Percentiles rank a stretch among this genome's conserved stretches.
phyloP scores from a whole-genome alignment of 441 rosid species.

The Kokia cookei region DNA sequence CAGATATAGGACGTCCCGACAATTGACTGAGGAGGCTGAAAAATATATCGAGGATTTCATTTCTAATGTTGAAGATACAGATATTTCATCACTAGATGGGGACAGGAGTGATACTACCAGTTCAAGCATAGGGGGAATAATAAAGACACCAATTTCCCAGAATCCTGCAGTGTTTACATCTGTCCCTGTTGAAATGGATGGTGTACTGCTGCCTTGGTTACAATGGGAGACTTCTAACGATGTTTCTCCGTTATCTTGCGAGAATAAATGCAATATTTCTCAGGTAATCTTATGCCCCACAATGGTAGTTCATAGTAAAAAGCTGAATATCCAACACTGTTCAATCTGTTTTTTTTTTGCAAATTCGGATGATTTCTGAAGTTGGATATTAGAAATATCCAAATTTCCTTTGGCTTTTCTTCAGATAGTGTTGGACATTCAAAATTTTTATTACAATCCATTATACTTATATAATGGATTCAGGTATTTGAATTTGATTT shows the following conservation, averaged over 20 bases:
- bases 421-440: background rate
- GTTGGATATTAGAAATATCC: background rate
- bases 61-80: constrained; percentile 87
- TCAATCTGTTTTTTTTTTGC: background rate
- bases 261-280: constrained; percentile 30
- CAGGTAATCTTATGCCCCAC: constrained; percentile 39
- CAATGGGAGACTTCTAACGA: constrained; percentile 85
- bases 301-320: background rate
- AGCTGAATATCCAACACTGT: background rate
- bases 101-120: constrained; percentile 80
- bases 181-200: constrained; percentile 71
- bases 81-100: constrained; percentile 89
- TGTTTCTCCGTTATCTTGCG: constrained; percentile 37
- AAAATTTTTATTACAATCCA: background rate
- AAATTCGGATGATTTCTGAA: background rate
- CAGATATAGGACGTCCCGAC: constrained; percentile 61
- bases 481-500: background rate
- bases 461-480: background rate
- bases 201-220: constrained; percentile 85
- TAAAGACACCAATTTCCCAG: constrained; percentile 37
- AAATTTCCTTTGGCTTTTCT: background rate
- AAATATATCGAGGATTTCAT: constrained; percentile 85
- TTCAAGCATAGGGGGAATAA: constrained; percentile 56
- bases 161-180: constrained; percentile 30
- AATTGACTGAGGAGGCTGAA: constrained; percentile 92